Evolutionary conservation across 2,329 filamentous ascomycete genomes (phyloP), one percentile per base, ranked within the genome.

Genomic region (Ploettnerulaceae sp.): DNA sequence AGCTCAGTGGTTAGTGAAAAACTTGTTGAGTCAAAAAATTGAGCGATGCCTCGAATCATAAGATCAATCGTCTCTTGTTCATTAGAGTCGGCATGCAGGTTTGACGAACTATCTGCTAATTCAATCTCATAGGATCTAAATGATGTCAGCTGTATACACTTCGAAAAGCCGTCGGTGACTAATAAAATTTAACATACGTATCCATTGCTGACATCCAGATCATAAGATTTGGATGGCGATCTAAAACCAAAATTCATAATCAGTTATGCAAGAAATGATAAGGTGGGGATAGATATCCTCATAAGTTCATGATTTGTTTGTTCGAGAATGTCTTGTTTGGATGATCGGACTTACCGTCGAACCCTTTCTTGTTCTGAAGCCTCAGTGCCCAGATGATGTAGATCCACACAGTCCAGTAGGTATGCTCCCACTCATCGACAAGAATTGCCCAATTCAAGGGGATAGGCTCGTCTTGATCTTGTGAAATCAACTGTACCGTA

Each of bases 371-470:
- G 31, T 52, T 46, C 8, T 45, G 42, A n/a, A 25, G 14, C 51
- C 48, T 48, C 11, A 54, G 22, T 29, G 45, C 25, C 34, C 48
- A 57, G 28, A 58, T 25, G 9, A 54, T 41, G 22, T 51, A 58
- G 1, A 61, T 45, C 57, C 57, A 61, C 3, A 60, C 53, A 2
- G 51, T 45, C 55, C 54, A 60, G 28, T 61, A 61, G 0, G 54
- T 49, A 15, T 52, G 41, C 15, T 57, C 52, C 57, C 55, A 61
- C n/a, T 60, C 59, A 28, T 59, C 52, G 3, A 52, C 34, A 6
- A 60, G 31, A 2, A 57, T 21, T 2, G 33, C 36, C 59, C 59
- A 61, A 24, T 59, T 41, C 5, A 60, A 42, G 11, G 59, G 59
- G 5, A 57, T 47, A 31, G 49, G 35, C 32, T 60, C 59, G 11